These are phyloP conservation scores for Wickerhamomyces hampshirensis DNA, from an alignment of 805 yeast genomes.

Conservation along the genomic window DNA sequence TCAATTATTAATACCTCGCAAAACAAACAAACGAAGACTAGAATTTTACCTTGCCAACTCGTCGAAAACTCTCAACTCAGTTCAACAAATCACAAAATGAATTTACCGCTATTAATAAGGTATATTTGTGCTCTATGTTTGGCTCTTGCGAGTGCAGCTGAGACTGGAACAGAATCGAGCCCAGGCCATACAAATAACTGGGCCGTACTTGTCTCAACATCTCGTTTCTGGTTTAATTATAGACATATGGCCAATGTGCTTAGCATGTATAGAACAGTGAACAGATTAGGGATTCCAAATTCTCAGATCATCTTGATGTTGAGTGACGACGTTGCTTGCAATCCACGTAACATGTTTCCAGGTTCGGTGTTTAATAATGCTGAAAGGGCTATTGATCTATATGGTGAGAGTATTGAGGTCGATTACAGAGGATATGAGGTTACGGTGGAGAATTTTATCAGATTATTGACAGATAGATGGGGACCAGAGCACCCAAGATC, in stretches of 20 bases:
- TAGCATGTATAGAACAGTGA: conserved; percentile 92
- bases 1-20: too few relatives aligned
- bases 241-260: conserved; percentile 96
- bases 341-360: conserved; percentile 92
- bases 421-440: conserved; percentile 98
- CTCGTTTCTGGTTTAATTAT: conserved; percentile 97
- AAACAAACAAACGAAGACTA: too few relatives aligned
- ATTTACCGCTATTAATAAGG: too few relatives aligned
- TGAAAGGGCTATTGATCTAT: conserved; percentile 86
- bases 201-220: conserved; percentile 92
- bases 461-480: conserved; percentile 93
- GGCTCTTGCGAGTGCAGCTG: conserved; percentile 2
- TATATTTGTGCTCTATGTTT: too few relatives aligned
- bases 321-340: conserved; percentile 96
- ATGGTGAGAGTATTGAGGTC: conserved; percentile 92
- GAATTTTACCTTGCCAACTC: too few relatives aligned
- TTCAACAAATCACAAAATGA: too few relatives aligned
- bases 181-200: conserved; percentile 58
- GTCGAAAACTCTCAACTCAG: too few relatives aligned
- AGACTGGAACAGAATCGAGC: conserved; percentile 3
- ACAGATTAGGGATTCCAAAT: conserved; percentile 94
- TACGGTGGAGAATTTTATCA: conserved; percentile 93
- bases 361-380: conserved; percentile 94
- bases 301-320: conserved; percentile 95
- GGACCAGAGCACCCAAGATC: conserved; percentile 90